A percentile compares a stretch with the other conserved stretches of the same genome.
Evolutionary conservation across 2,329 filamentous ascomycete genomes (phyloP).

Genomic region (Lasiodiplodia theobromae): DNA sequence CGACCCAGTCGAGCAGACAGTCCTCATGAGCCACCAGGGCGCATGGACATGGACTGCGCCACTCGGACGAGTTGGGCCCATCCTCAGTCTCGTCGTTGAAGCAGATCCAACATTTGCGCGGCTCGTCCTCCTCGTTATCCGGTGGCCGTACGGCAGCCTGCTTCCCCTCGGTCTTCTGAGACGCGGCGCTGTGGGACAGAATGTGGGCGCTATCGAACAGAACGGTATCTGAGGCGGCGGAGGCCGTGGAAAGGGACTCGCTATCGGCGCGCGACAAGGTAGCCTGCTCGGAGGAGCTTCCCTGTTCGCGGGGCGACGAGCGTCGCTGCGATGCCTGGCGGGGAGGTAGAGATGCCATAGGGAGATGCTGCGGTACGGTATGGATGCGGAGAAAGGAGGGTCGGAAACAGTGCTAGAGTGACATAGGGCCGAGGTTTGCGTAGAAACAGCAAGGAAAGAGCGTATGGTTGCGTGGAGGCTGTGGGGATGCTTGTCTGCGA

Average conservation of each 20-base stretch:
- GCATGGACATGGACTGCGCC: slow-evolving; percentile 91
- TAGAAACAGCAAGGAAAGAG: background rate
- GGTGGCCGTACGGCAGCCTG: slow-evolving; percentile 31
- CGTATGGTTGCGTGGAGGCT: background rate
- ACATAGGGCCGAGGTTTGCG: slow-evolving; percentile 9
- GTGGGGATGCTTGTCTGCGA: slow-evolving; percentile 7
- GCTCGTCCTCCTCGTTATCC: slow-evolving; percentile 43
- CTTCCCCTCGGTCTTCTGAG: slow-evolving; percentile 29
- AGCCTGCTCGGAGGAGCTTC: slow-evolving; percentile 34
- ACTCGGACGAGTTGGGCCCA: slow-evolving; percentile 66
- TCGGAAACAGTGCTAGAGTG: background rate
- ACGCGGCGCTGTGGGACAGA: background rate
- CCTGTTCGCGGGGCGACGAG: slow-evolving; percentile 34
- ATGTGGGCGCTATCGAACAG: slow-evolving; percentile 46
- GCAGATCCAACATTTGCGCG: slow-evolving; percentile 72
- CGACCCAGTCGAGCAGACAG: slow-evolving; percentile 90
- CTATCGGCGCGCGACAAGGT: slow-evolving; percentile 41
- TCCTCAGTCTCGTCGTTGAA: slow-evolving; percentile 72
- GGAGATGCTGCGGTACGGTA: slow-evolving; percentile 15
- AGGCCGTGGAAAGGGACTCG: slow-evolving; percentile 45
- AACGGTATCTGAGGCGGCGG: slow-evolving; percentile 56
- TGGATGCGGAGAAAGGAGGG: background rate
- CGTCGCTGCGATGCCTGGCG: slow-evolving; percentile 46
- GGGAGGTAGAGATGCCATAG: slow-evolving; percentile 53
- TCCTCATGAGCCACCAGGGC: slow-evolving; percentile 89